Evolutionary conservation across 176 grass and related monocot species (phyloP).

Genomic region (Poa pratensis): DNA sequence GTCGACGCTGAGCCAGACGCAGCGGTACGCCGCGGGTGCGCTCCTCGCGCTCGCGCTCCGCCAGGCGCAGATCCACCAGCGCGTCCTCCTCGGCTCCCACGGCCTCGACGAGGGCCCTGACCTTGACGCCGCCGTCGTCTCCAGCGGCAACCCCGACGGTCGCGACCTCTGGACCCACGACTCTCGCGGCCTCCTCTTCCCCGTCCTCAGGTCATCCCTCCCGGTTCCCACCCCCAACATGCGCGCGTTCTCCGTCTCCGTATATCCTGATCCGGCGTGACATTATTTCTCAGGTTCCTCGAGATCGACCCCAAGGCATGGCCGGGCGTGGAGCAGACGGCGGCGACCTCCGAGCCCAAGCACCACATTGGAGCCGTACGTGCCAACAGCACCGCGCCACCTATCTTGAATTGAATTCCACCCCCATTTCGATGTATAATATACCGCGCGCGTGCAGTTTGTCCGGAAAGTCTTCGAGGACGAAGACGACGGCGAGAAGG

Average conservation of each 20-base stretch:
- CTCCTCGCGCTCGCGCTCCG: conserved; percentile 86
- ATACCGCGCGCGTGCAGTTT: conserved; percentile 51
- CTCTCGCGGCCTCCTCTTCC: conserved; percentile 83
- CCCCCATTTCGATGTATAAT: neutral
- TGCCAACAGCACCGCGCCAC: neutral
- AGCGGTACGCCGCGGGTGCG: conserved; percentile 86
- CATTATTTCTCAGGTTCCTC: conserved; percentile 63
- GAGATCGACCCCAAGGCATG: conserved; percentile 89
- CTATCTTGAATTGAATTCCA: neutral
- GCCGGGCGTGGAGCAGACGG: conserved; percentile 86
- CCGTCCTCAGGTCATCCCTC: conserved; percentile 69
- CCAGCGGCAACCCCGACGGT: conserved; percentile 50
- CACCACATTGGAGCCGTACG: conserved; percentile 89
- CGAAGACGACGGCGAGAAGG: conserved; percentile 61
- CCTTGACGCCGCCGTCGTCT: conserved; percentile 30
- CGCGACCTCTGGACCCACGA: conserved; percentile 84
- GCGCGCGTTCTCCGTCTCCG: neutral
- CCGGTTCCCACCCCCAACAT: neutral
- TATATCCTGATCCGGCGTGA: neutral
- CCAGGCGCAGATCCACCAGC: conserved; percentile 95
- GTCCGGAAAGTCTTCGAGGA: conserved; percentile 81
- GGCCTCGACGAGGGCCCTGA: conserved; percentile 47
- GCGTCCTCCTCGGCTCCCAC: conserved; percentile 72
- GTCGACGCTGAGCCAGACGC: conserved; percentile 76
- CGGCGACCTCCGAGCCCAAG: conserved; percentile 69